These are phyloP conservation scores for Alopecurus myosuroides DNA, from an alignment of 176 grass and related monocot species.

Conservation along the genomic window DNA sequence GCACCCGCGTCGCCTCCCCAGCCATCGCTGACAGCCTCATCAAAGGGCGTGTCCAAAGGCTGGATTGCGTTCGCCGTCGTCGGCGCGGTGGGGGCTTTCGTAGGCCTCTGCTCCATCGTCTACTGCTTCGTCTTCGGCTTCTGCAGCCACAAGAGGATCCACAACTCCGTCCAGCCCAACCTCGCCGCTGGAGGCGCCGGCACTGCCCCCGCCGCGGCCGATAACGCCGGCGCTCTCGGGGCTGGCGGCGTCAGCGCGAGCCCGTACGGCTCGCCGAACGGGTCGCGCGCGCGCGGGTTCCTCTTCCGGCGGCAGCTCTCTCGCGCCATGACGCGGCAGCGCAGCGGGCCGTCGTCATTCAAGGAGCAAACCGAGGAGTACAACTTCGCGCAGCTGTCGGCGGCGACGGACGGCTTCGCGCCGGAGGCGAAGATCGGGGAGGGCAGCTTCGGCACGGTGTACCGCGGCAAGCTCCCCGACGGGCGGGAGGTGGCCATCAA, in stretches of 20 bases:
- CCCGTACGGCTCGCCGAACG: slow-evolving; percentile 48
- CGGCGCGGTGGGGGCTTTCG: slow-evolving; percentile 58
- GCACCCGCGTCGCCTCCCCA: background rate
- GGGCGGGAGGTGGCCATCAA: slow-evolving; percentile 93
- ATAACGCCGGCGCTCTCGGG: background rate
- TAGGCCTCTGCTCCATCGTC: slow-evolving; percentile 56
- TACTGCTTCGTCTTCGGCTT: slow-evolving; percentile 57
- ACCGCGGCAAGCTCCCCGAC: slow-evolving; percentile 74
- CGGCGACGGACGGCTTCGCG: slow-evolving; percentile 64
- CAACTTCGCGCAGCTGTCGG: slow-evolving; percentile 50
- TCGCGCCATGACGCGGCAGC: slow-evolving; percentile 75
- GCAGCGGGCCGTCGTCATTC: slow-evolving; percentile 90
- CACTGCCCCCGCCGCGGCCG: background rate
- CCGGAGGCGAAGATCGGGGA: slow-evolving; percentile 61
- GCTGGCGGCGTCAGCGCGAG: background rate
- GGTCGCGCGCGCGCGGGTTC: slow-evolving; percentile 14
- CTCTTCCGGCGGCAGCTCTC: slow-evolving; percentile 73
- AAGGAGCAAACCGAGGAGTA: slow-evolving; percentile 74
- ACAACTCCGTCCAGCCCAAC: slow-evolving; percentile 85
- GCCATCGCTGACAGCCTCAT: background rate
- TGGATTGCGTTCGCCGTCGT: slow-evolving; percentile 64
- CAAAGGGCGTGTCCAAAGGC: background rate
- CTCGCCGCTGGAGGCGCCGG: background rate
- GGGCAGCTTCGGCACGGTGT: slow-evolving; percentile 87
- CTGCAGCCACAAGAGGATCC: slow-evolving; percentile 71